Conservation (phyloP, 2,329 filamentous ascomycete genomes). For the Aspergillus pseudoviridinutans region DNA sequence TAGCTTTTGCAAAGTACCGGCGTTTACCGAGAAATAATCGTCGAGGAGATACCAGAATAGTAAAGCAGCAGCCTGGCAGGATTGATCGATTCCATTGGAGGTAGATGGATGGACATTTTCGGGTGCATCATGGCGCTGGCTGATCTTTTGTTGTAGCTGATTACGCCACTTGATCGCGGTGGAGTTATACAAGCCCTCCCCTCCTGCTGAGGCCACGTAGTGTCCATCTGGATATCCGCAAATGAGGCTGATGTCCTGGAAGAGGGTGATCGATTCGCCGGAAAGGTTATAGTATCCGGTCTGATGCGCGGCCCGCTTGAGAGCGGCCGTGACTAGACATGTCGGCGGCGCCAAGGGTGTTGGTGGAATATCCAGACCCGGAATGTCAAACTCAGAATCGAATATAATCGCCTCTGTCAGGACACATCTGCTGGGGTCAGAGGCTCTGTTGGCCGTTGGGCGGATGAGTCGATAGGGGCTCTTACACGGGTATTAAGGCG, state of each 20-base stretch:
- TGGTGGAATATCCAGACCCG: conserved; percentile 1
- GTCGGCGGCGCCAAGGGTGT: not conserved
- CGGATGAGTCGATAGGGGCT: not conserved
- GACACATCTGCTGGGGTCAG: conserved; percentile 1
- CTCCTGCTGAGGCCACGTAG: not conserved
- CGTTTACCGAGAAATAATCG: not conserved
- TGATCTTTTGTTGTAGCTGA: not conserved
- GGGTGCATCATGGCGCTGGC: not conserved
- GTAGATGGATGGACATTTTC: not conserved
- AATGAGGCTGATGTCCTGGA: not conserved
- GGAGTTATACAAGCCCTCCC: not conserved
- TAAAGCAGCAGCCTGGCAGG: conserved; percentile 1
- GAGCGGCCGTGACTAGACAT: not conserved
- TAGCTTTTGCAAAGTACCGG: not conserved
- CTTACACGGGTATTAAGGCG: conserved; percentile 2
- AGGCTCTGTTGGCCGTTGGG: not conserved
- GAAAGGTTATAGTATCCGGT: conserved; percentile 3
- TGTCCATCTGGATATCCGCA: not conserved
- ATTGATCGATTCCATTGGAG: not conserved
- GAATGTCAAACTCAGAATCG: conserved; percentile 3
- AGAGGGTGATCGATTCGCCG: not conserved
- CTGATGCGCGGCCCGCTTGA: not conserved
- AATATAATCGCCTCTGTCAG: conserved; percentile 6
- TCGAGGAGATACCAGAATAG: conserved; percentile 7
- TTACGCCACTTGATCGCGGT: not conserved